phyloP scores from a whole-genome alignment of 164 flowering plant genomes.

The Liquidambar formosana region DNA sequence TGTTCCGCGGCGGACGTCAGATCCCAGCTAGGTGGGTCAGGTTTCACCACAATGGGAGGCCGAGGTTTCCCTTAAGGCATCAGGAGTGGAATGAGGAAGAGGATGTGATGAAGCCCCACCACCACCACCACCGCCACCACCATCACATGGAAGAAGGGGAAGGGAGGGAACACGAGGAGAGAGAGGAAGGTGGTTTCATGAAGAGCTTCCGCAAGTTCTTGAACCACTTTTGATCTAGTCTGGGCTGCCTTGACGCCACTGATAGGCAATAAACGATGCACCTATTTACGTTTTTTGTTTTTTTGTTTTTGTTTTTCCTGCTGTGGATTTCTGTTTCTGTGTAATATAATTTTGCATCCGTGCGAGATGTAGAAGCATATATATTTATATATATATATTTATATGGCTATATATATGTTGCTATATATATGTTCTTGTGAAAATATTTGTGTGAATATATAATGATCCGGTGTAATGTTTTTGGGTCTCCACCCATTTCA shows the following conservation, averaged over 20 bases:
- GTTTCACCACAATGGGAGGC: conserved; percentile 12
- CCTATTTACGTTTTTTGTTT: neutral
- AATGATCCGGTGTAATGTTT: no score
- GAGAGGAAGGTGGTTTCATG: conserved; percentile 28
- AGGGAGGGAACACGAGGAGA: conserved; percentile 6
- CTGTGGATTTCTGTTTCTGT: neutral
- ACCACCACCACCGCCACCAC: conserved; percentile 6
- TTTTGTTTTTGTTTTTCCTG: neutral
- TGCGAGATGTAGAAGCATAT: conserved; percentile 13
- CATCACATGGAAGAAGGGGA: conserved; percentile 6
- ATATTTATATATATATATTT: neutral
- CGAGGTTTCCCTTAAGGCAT: neutral
- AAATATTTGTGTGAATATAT: no score
- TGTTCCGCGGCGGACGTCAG: conserved; percentile 6
- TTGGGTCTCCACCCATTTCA: no score
- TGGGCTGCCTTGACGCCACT: neutral
- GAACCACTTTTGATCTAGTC: conserved; percentile 18
- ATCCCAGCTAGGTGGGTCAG: conserved; percentile 20
- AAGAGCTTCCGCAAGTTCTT: conserved; percentile 38
- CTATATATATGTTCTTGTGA: no score
- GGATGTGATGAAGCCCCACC: conserved; percentile 2
- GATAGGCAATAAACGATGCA: neutral
- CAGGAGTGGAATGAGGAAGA: neutral
- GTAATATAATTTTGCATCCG: conserved; percentile 20
- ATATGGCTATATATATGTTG: neutral